Base-by-base conservation (phyloP, 352 stramenopile genomes). In the Vaucheria bursata region DNA sequence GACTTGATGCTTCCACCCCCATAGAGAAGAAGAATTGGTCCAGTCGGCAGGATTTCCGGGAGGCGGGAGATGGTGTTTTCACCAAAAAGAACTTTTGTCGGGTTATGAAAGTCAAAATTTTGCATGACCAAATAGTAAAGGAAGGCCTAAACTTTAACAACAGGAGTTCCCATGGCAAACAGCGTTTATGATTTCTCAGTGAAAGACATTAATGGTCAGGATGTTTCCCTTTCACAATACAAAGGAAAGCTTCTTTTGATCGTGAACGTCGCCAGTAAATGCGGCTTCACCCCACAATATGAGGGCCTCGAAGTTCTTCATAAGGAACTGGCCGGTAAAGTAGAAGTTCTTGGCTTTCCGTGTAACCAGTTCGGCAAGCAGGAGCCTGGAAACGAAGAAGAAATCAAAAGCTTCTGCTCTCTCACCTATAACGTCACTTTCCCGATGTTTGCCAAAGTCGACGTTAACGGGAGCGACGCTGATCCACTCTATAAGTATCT, bases 391-490 rank as follows among this genome's bases (percentile, higher is more conserved):
- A 86, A 83, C 18, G 4, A 4, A 18, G 59, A 34, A 34, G 4
- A 69, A 8, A 69, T 69, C 8, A 4, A 71, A 5, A 49, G 82
- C 8, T 91, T 89, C 35, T 82, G 86, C 1, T 76, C 78, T 5
- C 72, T 84, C 31, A 78, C 87, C 32, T 90, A 86, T 59, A 82
- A 79, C 25, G 75, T 89, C 25, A 81, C 76, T 1, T 91, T 91
- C 64, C 78, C 83, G 0, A 38, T 91, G 39, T 86, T 91, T 71
- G 83, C 72, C 52, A 90, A 91, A 82, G 82, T 86, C 18, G 80
- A 89, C 49, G 87, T 90, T 25, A 86, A 85, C 66, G 85, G 85
- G 8, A 25, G 53, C n/a, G 1, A 73, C 12, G 75, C 40, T 12
- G 39, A 79, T 8, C 75, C 76, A 8, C 36, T 85, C 1, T 85